Percentiles rank a stretch among this genome's conserved stretches.
Conservation (phyloP, 495 filamentous ascomycete genomes). For the Podospora bellae-mahoneyi region DNA sequence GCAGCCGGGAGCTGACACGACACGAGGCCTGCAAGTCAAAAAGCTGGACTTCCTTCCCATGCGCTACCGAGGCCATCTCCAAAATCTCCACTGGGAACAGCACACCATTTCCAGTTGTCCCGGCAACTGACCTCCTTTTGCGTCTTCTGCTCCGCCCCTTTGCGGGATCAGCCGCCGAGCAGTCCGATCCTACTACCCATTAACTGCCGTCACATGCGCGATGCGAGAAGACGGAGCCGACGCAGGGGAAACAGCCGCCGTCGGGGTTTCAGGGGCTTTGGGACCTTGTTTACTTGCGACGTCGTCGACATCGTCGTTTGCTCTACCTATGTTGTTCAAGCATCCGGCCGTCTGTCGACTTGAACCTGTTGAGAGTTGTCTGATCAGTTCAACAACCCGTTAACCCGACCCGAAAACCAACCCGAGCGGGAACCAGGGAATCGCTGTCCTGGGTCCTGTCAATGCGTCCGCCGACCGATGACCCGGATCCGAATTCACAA, state of each 20-base stretch:
- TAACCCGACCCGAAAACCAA: not conserved
- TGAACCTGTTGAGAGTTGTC: not conserved
- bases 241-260: not conserved
- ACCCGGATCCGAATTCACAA: not conserved
- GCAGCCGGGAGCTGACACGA: not conserved
- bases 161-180: slow-evolving; percentile 1
- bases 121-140: slow-evolving; percentile 19
- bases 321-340: not conserved
- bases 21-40: not conserved
- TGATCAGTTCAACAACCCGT: not conserved
- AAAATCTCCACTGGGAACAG: slow-evolving; percentile 16
- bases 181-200: not conserved
- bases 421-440: no score
- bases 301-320: not conserved
- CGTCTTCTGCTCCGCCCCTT: not conserved
- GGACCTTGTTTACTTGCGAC: not conserved
- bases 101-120: slow-evolving; percentile 25
- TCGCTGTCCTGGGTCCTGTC: not conserved
- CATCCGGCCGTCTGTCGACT: not conserved
- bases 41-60: not conserved
- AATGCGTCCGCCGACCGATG: not conserved
- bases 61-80: slow-evolving; percentile 23
- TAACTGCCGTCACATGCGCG: not conserved
- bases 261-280: not conserved
- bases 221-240: not conserved